These are phyloP conservation scores for Pythium phragmitis DNA, from an alignment of 352 stramenopile genomes.

Conservation along the genomic window DNA sequence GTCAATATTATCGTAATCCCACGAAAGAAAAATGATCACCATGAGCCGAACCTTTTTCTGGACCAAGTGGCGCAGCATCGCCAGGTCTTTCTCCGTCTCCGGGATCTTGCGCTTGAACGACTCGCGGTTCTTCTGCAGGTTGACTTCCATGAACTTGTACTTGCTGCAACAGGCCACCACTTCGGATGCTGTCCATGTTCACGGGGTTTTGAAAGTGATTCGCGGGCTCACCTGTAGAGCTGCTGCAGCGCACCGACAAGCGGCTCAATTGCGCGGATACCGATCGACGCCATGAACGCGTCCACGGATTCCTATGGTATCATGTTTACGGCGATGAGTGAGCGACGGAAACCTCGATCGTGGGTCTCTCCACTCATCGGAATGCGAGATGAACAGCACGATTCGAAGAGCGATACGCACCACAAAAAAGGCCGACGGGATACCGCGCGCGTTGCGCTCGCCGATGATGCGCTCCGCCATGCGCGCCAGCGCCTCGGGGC, in stretches of 20 bases:
- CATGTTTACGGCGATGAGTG: background rate
- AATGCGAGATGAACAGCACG: background rate
- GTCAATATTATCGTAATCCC: background rate
- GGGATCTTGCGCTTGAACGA: slow-evolving; percentile 91
- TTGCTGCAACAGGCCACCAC: slow-evolving; percentile 43
- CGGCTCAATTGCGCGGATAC: slow-evolving; percentile 63
- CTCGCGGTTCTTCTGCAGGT: slow-evolving; percentile 80
- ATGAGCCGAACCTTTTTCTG: slow-evolving; percentile 49
- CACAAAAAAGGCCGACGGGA: slow-evolving; percentile 77
- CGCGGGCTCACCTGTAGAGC: slow-evolving; percentile 57
- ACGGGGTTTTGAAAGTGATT: too few relatives aligned
- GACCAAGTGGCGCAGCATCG: slow-evolving; percentile 75
- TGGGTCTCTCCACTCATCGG: background rate
- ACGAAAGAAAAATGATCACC: background rate
- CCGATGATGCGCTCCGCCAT: slow-evolving; percentile 76
- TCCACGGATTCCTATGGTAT: slow-evolving; percentile 63
- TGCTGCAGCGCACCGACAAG: slow-evolving; percentile 81
- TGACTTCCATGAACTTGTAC: slow-evolving; percentile 91
- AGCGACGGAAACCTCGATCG: background rate
- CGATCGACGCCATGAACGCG: slow-evolving; percentile 56
- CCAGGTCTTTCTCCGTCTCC: slow-evolving; percentile 89
- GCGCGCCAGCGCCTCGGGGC: slow-evolving; percentile 62
- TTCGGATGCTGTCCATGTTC: too few relatives aligned
- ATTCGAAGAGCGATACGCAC: slow-evolving; percentile 23
- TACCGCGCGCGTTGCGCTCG: slow-evolving; percentile 76